These are phyloP conservation scores for Rhodomyrtus psidioides DNA, from an alignment of 441 rosid genomes.

Conservation along the genomic window DNA sequence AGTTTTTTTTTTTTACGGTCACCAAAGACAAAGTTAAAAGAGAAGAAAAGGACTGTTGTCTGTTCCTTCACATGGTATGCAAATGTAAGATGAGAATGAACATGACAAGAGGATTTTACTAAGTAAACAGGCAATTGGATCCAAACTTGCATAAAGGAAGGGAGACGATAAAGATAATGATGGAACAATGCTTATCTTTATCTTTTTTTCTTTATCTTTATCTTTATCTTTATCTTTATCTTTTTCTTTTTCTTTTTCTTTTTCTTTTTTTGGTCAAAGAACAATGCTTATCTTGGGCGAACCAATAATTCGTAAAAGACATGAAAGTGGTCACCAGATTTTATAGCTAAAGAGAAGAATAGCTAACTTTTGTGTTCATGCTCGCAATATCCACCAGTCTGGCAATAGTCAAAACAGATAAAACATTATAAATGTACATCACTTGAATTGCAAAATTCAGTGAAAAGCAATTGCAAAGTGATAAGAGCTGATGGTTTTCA, in stretches of 20 bases:
- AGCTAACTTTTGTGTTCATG: not conserved
- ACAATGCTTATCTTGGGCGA: not conserved
- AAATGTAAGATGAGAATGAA: not conserved
- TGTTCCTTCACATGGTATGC: not conserved
- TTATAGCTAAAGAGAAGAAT: not conserved
- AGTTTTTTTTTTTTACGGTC: too few species aligned
- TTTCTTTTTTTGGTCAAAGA: not conserved
- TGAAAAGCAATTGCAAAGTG: not conserved
- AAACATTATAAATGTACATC: not conserved
- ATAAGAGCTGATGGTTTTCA: not conserved
- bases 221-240: too few species aligned
- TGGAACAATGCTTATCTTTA: not conserved
- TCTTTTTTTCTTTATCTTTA: too few species aligned
- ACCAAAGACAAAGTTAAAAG: not conserved
- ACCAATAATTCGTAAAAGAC: not conserved
- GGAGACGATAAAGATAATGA: not conserved
- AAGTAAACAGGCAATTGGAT: not conserved
- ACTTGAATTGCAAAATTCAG: not conserved
- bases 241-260: too few species aligned
- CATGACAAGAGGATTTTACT: not conserved
- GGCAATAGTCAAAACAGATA: not conserved
- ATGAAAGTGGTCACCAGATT: not conserved
- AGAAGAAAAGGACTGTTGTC: not conserved
- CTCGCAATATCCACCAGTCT: not conserved
- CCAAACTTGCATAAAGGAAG: not conserved